These are phyloP conservation scores for Aspergillus sp. DNA, from an alignment of 2,329 filamentous ascomycete genomes.

Conservation along the genomic window DNA sequence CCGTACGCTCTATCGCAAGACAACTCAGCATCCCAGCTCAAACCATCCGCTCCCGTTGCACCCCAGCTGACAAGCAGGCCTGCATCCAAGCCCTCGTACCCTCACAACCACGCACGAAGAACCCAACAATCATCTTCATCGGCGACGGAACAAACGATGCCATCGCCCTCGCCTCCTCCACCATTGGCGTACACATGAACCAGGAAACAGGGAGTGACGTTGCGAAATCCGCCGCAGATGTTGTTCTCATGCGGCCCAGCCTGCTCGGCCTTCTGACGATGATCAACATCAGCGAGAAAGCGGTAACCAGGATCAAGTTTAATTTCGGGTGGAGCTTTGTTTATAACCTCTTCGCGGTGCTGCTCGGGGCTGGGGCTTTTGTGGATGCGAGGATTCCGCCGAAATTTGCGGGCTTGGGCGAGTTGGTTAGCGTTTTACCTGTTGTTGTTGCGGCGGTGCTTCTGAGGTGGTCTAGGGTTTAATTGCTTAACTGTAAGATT, in stretches of 20 bases:
- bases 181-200: conserved; percentile 69
- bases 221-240: conserved; percentile 66
- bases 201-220: conserved; percentile 57
- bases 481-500: neutral
- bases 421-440: conserved; percentile 71
- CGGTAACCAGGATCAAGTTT: conserved; percentile 56
- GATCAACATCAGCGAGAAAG: conserved; percentile 52
- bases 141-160: conserved; percentile 82
- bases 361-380: conserved; percentile 67
- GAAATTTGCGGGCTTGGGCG: conserved; percentile 66
- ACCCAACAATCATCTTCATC: conserved; percentile 63
- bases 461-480: conserved; percentile 22
- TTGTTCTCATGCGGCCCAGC: conserved; percentile 61
- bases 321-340: conserved; percentile 71
- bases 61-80: conserved; percentile 54
- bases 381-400: conserved; percentile 60
- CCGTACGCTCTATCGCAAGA: conserved; percentile 51
- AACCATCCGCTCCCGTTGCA: conserved; percentile 48
- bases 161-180: conserved; percentile 67
- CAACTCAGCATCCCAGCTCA: conserved; percentile 39
- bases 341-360: conserved; percentile 69
- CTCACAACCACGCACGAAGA: neutral
- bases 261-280: conserved; percentile 59
- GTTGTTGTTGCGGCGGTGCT: conserved; percentile 61
- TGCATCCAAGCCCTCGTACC: conserved; percentile 48